Percentiles rank a stretch among this genome's conserved stretches.
Evolutionary conservation across 306 rosid genomes (phyloP).

Genomic region (Castanea crenata): DNA sequence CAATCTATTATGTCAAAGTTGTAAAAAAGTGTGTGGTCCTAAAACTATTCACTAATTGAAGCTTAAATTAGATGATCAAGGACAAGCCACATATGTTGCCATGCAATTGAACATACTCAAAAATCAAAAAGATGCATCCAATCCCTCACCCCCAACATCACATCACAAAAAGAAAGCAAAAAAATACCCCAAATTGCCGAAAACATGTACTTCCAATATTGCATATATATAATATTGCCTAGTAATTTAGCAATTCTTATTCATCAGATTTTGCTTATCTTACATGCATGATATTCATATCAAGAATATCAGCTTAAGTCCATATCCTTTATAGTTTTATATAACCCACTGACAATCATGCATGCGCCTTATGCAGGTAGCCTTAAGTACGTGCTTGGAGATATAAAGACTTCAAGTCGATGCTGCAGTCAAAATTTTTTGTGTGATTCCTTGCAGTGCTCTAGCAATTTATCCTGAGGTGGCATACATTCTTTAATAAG

Average conservation of each 20-base stretch:
- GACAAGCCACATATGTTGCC: too few relatives aligned
- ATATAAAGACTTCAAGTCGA: constrained; percentile 26
- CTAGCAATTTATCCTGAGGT: constrained; percentile 33
- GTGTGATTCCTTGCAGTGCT: constrained; percentile 21
- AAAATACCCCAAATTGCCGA: too few relatives aligned
- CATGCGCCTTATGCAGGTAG: not conserved
- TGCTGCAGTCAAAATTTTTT: constrained; percentile 19
- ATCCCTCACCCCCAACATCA: too few relatives aligned
- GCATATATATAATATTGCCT: not conserved
- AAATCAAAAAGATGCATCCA: too few relatives aligned
- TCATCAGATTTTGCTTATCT: not conserved
- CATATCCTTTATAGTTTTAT: not conserved
- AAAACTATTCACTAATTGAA: too few relatives aligned
- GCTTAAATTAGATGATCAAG: too few relatives aligned
- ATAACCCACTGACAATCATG: not conserved
- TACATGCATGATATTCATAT: not conserved
- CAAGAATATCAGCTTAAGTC: not conserved
- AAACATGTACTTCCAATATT: too few relatives aligned
- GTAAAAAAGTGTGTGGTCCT: too few relatives aligned
- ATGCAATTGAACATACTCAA: too few relatives aligned
- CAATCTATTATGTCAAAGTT: too few relatives aligned
- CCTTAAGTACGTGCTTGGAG: not conserved
- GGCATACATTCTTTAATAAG: constrained; percentile 38
- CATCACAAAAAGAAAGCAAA: too few relatives aligned
- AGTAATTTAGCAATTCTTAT: not conserved